These are phyloP conservation scores for Pestalotiopsis sp. DNA, from an alignment of 2,329 filamentous ascomycete genomes.

Conservation along the genomic window DNA sequence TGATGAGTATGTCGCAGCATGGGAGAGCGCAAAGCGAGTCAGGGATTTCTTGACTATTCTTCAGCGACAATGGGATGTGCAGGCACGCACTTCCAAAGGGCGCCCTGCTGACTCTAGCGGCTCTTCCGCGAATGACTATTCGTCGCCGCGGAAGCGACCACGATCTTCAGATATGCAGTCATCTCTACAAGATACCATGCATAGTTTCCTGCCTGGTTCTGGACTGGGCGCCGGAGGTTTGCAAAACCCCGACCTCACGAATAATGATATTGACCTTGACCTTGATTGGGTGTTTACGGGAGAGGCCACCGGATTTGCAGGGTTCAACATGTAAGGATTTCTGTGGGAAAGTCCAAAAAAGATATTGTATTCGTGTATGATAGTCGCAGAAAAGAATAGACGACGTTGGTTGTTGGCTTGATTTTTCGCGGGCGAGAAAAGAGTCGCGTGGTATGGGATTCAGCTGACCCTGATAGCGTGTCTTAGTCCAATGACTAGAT, in stretches of 20 bases:
- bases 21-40: conserved; percentile 18
- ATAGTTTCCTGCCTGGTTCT: not conserved
- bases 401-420: not conserved
- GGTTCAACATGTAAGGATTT: not conserved
- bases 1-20: conserved; percentile 18
- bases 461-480: not conserved
- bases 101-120: not conserved
- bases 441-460: not conserved
- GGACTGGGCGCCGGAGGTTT: not conserved
- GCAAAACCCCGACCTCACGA: not conserved
- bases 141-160: not conserved
- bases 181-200: not conserved
- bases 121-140: not conserved
- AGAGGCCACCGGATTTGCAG: not conserved
- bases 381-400: not conserved
- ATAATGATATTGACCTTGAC: not conserved
- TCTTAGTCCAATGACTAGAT: not conserved
- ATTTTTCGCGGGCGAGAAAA: not conserved
- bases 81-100: not conserved
- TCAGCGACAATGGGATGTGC: conserved; percentile 14
- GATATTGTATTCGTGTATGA: not conserved
- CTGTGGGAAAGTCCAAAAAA: not conserved
- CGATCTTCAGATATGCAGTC: not conserved
- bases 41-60: conserved; percentile 15
- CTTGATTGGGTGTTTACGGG: not conserved